Evolutionary conservation across 257 asterid species (phyloP), one percentile per base, ranked within the genome.

Genomic region (Nicotiana otophora): DNA sequence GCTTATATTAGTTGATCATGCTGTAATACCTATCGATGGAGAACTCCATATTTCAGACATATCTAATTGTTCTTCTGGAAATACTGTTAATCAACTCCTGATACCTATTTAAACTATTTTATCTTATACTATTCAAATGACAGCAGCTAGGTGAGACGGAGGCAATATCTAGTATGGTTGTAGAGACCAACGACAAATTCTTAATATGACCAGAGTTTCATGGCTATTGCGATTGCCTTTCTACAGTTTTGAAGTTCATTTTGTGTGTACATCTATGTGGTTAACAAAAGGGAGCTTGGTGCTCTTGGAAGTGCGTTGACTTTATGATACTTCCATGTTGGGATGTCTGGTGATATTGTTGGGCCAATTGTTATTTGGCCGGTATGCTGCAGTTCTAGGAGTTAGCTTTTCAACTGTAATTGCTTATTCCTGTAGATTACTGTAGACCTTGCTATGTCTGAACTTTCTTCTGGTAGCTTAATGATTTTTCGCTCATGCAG

Each of bases 401-500:
- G 7, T 42, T 74, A 3, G n/a, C 64, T 75, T 75, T 17, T 75
- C 64, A 75, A 30, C 1, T 26, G 1, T 75, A 51, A 26, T 74
- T 74, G 62, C 48, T 14, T 74, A 33, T 48, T 48, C 61, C 9
- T 74, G 23, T 14, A 26, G 79, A 48, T 48, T 74, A 14, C 26
- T 51, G 80, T 7, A 48, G 28, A 51, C 15, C 48, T 53, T 64
- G 42, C n/a, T 30, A 14, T 12, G 3, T 53, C 80, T 75, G 0
- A 16, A 51, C 26, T 75, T 14, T n/a, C 12, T 51, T 51, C 46
- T 28, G 23, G 54, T 58, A 8, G 46, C 80, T 51, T 51, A 55
- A 17, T 65, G 36, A 5, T 12, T 30, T 10, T 60, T 68, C n/a
- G 8, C 55, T 82, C 66, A 31, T 83, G 77, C 90, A 92, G 93